A percentile compares a stretch with the other conserved stretches of the same genome.
Conservation (phyloP, 2,329 filamentous ascomycete species). For the Chrysosporium keratinophilum region DNA sequence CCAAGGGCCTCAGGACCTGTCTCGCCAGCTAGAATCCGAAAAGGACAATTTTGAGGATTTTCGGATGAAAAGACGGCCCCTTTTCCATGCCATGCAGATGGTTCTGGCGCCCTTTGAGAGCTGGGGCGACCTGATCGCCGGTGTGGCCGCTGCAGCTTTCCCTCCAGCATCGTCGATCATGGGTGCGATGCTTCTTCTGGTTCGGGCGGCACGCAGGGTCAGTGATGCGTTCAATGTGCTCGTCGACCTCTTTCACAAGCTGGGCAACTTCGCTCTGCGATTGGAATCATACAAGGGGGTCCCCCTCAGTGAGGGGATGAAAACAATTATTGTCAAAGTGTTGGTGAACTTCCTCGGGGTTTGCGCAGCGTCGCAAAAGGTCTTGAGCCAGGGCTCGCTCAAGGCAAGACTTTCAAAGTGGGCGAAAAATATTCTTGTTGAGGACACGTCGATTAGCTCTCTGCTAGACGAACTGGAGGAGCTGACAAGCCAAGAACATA, state of each 20-base stretch:
- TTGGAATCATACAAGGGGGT: neutral
- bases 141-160: neutral
- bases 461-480: neutral
- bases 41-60: constrained; percentile 1
- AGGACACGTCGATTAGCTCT: neutral
- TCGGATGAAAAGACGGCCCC: constrained; percentile 2
- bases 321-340: neutral
- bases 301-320: neutral
- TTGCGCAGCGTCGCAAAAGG: neutral
- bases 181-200: constrained; percentile 1
- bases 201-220: neutral
- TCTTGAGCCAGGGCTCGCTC: neutral
- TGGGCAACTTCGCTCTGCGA: neutral
- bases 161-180: constrained; percentile 1
- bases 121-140: neutral
- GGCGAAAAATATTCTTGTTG: constrained; percentile 1
- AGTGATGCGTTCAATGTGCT: neutral
- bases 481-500: neutral
- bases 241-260: neutral
- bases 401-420: neutral
- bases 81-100: neutral
- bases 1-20: neutral
- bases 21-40: neutral
- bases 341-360: neutral
- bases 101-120: constrained; percentile 1